Conservation (phyloP, 345 rosid genomes). For the Murraya koenigii region DNA sequence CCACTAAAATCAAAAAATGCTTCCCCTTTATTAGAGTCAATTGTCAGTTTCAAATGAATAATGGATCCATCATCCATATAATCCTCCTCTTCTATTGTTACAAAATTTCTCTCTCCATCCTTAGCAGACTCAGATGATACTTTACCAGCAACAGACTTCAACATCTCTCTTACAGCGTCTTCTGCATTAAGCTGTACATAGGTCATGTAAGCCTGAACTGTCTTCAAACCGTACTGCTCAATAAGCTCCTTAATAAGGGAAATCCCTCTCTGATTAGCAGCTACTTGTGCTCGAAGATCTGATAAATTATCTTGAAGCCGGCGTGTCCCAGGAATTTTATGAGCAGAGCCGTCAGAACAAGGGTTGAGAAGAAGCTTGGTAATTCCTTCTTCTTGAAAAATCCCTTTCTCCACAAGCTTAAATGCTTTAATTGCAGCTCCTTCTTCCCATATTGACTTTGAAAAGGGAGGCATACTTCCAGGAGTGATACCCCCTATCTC, state of each 20-base stretch:
- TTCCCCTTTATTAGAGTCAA: conserved; percentile 70
- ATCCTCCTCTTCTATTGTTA: conserved; percentile 78
- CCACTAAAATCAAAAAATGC: conserved; percentile 85
- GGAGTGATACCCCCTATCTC: conserved; percentile 99
- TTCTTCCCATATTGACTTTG: conserved; percentile 93
- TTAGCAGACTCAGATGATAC: conserved; percentile 39
- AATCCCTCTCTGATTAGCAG: conserved; percentile 96
- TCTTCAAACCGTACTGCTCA: conserved; percentile 76
- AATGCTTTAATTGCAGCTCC: conserved; percentile 97
- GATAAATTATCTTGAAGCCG: conserved; percentile 87
- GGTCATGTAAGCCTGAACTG: conserved; percentile 92
- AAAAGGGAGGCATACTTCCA: conserved; percentile 99
- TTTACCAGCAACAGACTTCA: conserved; percentile 70
- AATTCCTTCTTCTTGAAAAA: conserved; percentile 92
- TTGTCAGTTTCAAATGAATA: conserved; percentile 71
- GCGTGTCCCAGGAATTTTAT: conserved; percentile 78
- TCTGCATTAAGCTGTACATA: conserved; percentile 91
- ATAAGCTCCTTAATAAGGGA: conserved; percentile 80
- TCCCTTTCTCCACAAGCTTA: conserved; percentile 82
- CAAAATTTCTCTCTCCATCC: conserved; percentile 25
- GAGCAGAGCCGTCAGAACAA: conserved; percentile 41
- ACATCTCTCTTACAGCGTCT: conserved; percentile 94
- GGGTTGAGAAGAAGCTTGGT: conserved; percentile 67
- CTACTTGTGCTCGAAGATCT: conserved; percentile 95
- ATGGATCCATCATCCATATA: conserved; percentile 93